Conservation (phyloP, 768 basidiomycete genomes). For the Lactarius trivialis region DNA sequence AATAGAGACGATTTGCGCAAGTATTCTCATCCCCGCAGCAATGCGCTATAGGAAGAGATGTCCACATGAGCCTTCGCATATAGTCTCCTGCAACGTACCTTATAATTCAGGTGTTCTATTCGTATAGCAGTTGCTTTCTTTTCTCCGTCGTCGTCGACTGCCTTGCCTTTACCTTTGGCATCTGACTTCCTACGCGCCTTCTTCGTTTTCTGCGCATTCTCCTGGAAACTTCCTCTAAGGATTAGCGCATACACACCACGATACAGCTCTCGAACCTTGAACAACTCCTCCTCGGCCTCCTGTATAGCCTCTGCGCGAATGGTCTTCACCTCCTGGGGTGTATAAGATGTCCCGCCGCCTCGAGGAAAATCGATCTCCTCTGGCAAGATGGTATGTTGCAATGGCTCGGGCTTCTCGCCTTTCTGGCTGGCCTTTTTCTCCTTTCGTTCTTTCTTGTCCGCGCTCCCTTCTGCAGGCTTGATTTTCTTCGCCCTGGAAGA, state of each 20-base stretch:
- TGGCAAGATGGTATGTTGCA: conserved; percentile 33
- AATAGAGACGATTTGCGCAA: conserved; percentile 82
- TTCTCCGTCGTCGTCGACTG: conserved; percentile 32
- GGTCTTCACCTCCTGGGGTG: conserved; percentile 82
- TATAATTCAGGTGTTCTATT: conserved; percentile 91
- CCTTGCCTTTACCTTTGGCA: conserved; percentile 29
- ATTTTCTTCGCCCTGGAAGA: conserved; percentile 56
- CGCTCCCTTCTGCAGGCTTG: conserved; percentile 34
- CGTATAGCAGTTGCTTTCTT: conserved; percentile 52
- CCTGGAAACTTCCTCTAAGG: conserved; percentile 12
- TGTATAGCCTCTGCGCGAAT: conserved; percentile 76
- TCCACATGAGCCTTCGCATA: background rate
- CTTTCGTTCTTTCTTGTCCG: conserved; percentile 27
- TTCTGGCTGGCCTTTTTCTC: conserved; percentile 26
- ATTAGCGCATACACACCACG: background rate
- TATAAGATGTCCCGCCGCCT: conserved; percentile 86
- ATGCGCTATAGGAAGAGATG: conserved; percentile 51
- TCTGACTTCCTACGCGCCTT: conserved; percentile 47
- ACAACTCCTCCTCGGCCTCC: conserved; percentile 79
- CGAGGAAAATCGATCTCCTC: conserved; percentile 93
- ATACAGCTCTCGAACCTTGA: conserved; percentile 43
- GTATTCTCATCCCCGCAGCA: conserved; percentile 73
- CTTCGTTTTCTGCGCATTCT: conserved; percentile 33
- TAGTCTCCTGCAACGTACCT: conserved; percentile 40
- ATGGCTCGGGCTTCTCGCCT: conserved; percentile 29